phyloP scores from a whole-genome alignment of 192 early-diverging fungal genomes.

The Podila minutissima region DNA sequence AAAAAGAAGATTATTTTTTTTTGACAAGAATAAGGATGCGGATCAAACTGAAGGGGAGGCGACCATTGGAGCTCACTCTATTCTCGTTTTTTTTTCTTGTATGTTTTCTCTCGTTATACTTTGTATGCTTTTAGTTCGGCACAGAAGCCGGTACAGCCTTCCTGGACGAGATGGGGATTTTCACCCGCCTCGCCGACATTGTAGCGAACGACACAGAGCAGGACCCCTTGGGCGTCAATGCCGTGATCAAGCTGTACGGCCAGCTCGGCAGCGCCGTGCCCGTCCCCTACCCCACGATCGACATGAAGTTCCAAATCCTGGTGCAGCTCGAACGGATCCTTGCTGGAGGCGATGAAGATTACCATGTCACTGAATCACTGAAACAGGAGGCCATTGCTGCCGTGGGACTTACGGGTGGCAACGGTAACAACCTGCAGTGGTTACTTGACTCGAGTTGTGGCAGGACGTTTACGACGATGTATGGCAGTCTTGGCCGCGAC shows the following conservation, averaged over 20 bases:
- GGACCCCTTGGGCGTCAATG: constrained; percentile 17
- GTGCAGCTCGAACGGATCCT: constrained; percentile 24
- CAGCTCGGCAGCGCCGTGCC: constrained; percentile 17
- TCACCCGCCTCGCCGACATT: constrained; percentile 6
- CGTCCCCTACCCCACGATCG: constrained; percentile 20
- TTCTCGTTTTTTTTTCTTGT: no score
- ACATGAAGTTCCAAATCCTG: constrained; percentile 45
- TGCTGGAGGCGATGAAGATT: constrained; percentile 15
- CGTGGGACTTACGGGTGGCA: constrained; percentile 36
- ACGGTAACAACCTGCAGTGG: constrained; percentile 35
- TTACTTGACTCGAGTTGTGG: constrained; percentile 16
- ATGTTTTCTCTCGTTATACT: neutral
- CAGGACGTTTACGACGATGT: constrained; percentile 4
- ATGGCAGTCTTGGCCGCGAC: constrained; percentile 10
- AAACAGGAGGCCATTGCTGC: constrained; percentile 27
- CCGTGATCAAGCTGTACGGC: constrained; percentile 36
- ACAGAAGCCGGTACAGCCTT: constrained; percentile 27
- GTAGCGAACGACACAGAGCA: constrained; percentile 14
- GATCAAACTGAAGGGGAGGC: neutral
- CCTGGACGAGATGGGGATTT: constrained; percentile 29
- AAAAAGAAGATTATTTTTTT: neutral
- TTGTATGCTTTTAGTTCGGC: constrained; percentile 13
- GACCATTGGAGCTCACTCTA: no score
- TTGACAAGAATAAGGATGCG: neutral
- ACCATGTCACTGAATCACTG: constrained; percentile 14